Evolutionary conservation across 2,329 filamentous ascomycete genomes (phyloP).

Genomic region (Capronia americana): DNA sequence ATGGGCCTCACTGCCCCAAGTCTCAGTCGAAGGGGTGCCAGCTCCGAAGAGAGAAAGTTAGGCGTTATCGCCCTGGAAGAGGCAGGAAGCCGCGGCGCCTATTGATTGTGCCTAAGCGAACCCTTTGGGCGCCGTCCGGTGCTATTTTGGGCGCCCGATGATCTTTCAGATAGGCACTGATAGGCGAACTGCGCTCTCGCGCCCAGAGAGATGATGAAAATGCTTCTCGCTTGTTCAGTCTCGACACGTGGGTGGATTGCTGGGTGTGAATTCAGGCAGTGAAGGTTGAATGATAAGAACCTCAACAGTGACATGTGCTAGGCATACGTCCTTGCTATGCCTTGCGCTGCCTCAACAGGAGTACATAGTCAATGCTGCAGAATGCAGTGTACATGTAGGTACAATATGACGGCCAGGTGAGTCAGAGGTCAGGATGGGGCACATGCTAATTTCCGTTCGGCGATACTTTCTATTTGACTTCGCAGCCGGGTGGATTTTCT

Average conservation of each 20-base stretch:
- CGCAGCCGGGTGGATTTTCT: not conserved
- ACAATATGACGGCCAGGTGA: conserved; percentile 19
- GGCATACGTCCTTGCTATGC: not conserved
- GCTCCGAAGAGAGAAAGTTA: not conserved
- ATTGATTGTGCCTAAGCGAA: conserved; percentile 2
- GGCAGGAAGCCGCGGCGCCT: not conserved
- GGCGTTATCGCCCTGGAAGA: not conserved
- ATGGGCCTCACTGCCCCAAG: not conserved
- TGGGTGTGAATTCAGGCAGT: not conserved
- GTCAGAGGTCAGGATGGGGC: conserved; percentile 20
- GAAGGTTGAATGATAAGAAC: not conserved
- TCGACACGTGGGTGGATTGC: conserved; percentile 6
- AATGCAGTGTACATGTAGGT: conserved; percentile 29
- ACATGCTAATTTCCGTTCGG: conserved; percentile 25
- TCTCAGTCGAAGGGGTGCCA: not conserved
- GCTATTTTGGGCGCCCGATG: conserved; percentile 8
- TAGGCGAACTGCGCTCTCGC: not conserved
- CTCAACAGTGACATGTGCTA: not conserved
- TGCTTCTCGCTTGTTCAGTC: not conserved
- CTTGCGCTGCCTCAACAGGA: too few relatives aligned
- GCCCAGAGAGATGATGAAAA: not conserved
- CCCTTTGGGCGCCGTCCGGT: not conserved
- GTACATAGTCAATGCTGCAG: conserved; percentile 19
- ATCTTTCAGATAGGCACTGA: conserved; percentile 1
- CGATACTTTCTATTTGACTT: conserved; percentile 8